These are phyloP conservation scores for Acrocalymma vagum DNA, from an alignment of 2,329 filamentous ascomycete species.

Conservation along the genomic window DNA sequence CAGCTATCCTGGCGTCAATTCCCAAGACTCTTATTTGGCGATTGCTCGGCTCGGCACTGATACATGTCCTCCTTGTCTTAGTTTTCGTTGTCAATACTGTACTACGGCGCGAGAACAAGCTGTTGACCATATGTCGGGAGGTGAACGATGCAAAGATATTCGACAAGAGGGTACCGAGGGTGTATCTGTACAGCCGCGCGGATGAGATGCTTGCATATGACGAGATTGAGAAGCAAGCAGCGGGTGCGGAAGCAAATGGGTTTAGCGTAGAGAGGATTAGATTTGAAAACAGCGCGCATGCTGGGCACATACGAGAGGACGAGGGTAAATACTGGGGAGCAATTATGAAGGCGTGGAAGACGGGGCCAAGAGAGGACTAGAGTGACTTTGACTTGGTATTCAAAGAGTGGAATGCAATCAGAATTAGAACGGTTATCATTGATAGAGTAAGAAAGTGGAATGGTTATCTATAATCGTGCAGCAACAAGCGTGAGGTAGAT, in stretches of 20 bases:
- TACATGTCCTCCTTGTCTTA: slow-evolving; percentile 36
- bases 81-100: slow-evolving; percentile 26
- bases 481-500: slow-evolving; percentile 75
- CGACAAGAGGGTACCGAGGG: slow-evolving; percentile 49
- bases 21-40: slow-evolving; percentile 33
- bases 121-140: slow-evolving; percentile 36
- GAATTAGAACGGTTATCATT: background rate
- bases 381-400: too few relatives aligned
- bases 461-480: slow-evolving; percentile 30
- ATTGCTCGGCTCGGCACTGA: slow-evolving; percentile 32
- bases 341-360: slow-evolving; percentile 41
- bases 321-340: slow-evolving; percentile 66
- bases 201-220: slow-evolving; percentile 65
- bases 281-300: slow-evolving; percentile 68
- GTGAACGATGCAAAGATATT: slow-evolving; percentile 40
- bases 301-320: slow-evolving; percentile 67
- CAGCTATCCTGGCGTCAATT: slow-evolving; percentile 37
- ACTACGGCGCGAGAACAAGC: slow-evolving; percentile 30
- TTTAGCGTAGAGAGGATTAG: slow-evolving; percentile 60
- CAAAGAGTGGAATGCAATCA: too few relatives aligned
- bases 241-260: slow-evolving; percentile 57
- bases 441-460: slow-evolving; percentile 1
- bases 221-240: slow-evolving; percentile 65
- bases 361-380: slow-evolving; percentile 14
- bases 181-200: slow-evolving; percentile 68